Conservation (phyloP, 257 asterid genomes). For the Solanum chilense region DNA sequence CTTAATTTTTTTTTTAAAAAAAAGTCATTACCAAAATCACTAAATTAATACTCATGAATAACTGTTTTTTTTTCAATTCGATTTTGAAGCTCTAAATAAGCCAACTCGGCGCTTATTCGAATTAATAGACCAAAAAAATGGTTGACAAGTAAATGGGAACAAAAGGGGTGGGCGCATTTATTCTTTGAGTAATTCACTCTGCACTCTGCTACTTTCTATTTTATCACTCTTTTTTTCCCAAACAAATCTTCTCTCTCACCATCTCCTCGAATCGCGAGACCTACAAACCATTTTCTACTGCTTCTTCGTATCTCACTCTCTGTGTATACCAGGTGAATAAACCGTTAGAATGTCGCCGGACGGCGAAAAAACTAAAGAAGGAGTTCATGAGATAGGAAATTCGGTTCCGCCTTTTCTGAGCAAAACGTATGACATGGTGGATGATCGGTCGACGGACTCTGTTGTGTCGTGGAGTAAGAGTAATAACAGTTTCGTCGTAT, state of each 20-base stretch:
- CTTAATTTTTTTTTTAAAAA: too few species aligned
- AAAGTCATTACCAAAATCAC: neutral
- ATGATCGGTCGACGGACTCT: conserved; percentile 53
- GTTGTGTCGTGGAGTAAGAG: conserved; percentile 63
- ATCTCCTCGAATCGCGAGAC: neutral
- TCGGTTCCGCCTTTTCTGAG: conserved; percentile 55
- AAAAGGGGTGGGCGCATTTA: neutral
- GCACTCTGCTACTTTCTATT: neutral
- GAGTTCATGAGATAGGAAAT: conserved; percentile 4
- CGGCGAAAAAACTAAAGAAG: neutral
- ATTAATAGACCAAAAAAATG: neutral
- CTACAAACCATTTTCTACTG: neutral
- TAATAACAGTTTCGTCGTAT: conserved; percentile 63
- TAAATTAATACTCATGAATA: too few species aligned
- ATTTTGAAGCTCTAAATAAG: neutral
- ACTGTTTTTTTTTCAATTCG: too few species aligned
- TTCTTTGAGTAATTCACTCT: neutral
- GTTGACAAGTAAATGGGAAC: neutral
- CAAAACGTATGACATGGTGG: conserved; percentile 78
- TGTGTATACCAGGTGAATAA: neutral
- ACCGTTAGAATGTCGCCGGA: neutral
- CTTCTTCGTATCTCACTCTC: neutral
- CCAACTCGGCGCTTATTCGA: neutral
- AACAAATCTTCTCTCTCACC: neutral
- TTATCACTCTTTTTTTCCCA: neutral